These are phyloP conservation scores for Neurospora sp. DNA, from an alignment of 495 filamentous ascomycete species.

Conservation along the genomic window DNA sequence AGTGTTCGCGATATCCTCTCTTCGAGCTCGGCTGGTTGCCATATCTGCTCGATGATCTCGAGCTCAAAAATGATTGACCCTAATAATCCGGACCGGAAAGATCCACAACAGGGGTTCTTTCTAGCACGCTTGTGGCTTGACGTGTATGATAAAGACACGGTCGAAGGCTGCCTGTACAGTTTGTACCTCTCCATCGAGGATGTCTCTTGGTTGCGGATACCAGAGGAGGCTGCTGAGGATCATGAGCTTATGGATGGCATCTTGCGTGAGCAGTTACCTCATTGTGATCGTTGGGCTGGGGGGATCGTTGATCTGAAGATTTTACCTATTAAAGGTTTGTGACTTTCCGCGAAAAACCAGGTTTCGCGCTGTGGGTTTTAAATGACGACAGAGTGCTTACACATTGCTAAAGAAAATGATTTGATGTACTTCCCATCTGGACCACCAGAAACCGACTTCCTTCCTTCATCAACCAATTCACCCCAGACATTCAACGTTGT, in stretches of 20 bases:
- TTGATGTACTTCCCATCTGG: not conserved
- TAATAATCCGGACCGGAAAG: not conserved
- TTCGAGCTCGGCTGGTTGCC: not conserved
- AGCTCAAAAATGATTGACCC: not conserved
- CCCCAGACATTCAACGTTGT: not conserved
- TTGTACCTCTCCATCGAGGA: not conserved
- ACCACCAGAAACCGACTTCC: not conserved
- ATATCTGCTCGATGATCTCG: not conserved
- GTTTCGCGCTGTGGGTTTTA: not conserved
- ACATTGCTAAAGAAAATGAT: not conserved
- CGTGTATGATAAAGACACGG: not conserved
- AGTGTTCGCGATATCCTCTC: not conserved
- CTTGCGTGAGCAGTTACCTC: not conserved
- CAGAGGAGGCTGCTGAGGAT: not conserved
- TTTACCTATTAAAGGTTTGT: not conserved
- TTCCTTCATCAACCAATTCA: not conserved
- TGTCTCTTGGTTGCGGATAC: not conserved
- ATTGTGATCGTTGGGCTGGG: accelerated
- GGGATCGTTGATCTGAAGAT: not conserved
- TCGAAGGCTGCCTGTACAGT: not conserved
- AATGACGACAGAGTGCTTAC: not conserved
- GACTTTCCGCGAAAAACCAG: not conserved
- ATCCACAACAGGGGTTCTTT: not conserved
- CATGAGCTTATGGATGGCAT: not conserved
- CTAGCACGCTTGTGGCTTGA: not conserved